Conservation (phyloP, 371 early-diverging fungal species). For the Mucor irregularis region DNA sequence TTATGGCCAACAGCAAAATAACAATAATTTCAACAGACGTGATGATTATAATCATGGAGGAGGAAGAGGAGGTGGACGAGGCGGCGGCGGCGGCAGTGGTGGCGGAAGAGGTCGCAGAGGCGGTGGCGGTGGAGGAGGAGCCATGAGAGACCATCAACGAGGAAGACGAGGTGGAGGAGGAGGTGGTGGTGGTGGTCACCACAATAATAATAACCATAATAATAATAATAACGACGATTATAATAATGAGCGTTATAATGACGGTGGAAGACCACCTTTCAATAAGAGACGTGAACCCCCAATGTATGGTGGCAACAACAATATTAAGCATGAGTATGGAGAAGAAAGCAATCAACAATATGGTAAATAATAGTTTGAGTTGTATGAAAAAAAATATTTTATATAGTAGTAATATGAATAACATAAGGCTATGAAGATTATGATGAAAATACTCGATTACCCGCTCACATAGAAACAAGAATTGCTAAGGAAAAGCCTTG, state of each 20-base stretch:
- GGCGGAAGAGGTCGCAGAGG: conserved; percentile 12
- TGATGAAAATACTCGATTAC: conserved; percentile 25
- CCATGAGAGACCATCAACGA: conserved; percentile 27
- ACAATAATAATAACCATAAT: conserved; percentile 3
- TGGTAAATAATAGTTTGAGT: conserved; percentile 11
- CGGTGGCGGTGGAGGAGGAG: conserved; percentile 23
- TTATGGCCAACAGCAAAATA: neutral
- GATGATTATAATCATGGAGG: conserved; percentile 19
- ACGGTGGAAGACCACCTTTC: conserved; percentile 18
- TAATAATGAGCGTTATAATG: conserved; percentile 21
- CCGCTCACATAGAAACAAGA: conserved; percentile 44
- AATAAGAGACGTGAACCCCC: conserved; percentile 21
- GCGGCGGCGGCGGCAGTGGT: conserved; percentile 23
- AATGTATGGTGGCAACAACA: neutral
- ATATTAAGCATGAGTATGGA: conserved; percentile 13
- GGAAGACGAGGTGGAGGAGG: conserved; percentile 7
- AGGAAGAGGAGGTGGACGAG: conserved; percentile 24
- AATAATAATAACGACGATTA: neutral
- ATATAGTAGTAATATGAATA: no score
- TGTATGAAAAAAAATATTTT: neutral
- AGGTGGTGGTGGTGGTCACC: neutral
- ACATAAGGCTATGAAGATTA: conserved; percentile 20
- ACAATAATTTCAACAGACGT: conserved; percentile 20
- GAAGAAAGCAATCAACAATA: conserved; percentile 10
- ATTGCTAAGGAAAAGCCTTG: conserved; percentile 52